Percentiles rank a stretch among this genome's conserved stretches.
These are phyloP conservation scores for Ceratopteris richardii DNA, from an alignment of 75 land plant species.

Conservation along the genomic window DNA sequence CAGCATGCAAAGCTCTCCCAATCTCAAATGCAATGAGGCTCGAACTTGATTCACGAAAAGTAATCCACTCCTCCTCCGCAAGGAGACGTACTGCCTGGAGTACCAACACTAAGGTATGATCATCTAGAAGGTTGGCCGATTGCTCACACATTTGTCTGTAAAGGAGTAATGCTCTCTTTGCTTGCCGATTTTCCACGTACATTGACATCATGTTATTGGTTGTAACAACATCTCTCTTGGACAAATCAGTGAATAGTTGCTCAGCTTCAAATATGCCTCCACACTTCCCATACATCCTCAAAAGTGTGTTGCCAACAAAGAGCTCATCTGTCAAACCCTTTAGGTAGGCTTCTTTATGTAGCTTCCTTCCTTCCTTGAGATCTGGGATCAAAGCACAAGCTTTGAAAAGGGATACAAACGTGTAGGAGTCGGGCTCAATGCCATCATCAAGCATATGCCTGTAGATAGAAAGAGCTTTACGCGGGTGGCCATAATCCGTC, in stretches of 20 bases:
- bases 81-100: no score
- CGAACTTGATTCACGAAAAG: no score
- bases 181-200: neutral
- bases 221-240: neutral
- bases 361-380: neutral
- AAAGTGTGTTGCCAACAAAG: neutral
- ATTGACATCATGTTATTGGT: neutral
- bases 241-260: neutral
- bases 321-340: neutral
- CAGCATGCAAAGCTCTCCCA: no score
- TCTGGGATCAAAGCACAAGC: neutral
- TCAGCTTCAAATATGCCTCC: neutral
- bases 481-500: neutral
- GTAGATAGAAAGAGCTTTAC: neutral
- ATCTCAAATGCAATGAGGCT: no score
- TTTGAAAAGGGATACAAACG: neutral
- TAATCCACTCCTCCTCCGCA: no score
- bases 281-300: constrained; percentile 1
- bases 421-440: neutral
- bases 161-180: neutral
- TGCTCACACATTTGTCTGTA: neutral
- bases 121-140: neutral
- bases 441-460: neutral
- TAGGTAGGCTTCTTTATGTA: neutral
- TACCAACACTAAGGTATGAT: no score